Evolutionary conservation across 495 filamentous ascomycete genomes (phyloP).

Genomic region (Chaetomium cochliodes): DNA sequence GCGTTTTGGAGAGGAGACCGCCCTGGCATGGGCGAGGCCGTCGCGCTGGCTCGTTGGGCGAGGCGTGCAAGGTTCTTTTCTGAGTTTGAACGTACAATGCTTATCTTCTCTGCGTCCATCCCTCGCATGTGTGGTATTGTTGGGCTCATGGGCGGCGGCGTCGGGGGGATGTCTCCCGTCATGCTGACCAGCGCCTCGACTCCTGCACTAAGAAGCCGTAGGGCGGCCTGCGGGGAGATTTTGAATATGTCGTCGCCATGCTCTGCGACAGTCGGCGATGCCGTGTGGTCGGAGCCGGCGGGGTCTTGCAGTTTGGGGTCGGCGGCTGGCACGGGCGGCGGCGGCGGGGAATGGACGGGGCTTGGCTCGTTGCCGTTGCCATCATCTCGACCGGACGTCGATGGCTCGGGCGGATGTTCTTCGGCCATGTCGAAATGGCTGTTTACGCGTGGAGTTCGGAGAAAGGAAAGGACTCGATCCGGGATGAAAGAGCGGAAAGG

Average conservation of each 20-base stretch:
- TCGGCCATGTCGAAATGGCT: constrained; percentile 15
- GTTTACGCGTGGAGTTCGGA: not conserved
- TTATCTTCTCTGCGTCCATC: constrained; percentile 59
- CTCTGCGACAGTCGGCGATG: constrained; percentile 35
- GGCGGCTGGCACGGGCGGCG: constrained; percentile 49
- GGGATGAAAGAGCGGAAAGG: not conserved
- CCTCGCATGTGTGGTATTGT: constrained; percentile 60
- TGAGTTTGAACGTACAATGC: constrained; percentile 53
- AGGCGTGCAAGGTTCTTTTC: constrained; percentile 46
- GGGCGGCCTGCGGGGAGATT: constrained; percentile 68
- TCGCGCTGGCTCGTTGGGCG: constrained; percentile 32
- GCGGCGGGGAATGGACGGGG: constrained; percentile 40
- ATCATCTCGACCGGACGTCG: constrained; percentile 11
- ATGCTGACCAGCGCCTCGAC: constrained; percentile 70
- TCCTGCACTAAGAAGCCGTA: constrained; percentile 71
- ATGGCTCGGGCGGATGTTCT: constrained; percentile 14
- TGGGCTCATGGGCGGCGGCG: constrained; percentile 61
- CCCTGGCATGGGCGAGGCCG: constrained; percentile 23
- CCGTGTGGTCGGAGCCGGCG: constrained; percentile 22
- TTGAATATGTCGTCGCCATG: constrained; percentile 62
- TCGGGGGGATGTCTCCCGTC: constrained; percentile 72
- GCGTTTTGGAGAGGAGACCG: constrained; percentile 24
- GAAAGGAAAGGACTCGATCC: not conserved
- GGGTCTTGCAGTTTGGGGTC: constrained; percentile 44
- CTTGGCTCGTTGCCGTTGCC: constrained; percentile 25